These are phyloP conservation scores for Vitis hybrid DNA, from an alignment of 177 flowering plant genomes.

Conservation along the genomic window DNA sequence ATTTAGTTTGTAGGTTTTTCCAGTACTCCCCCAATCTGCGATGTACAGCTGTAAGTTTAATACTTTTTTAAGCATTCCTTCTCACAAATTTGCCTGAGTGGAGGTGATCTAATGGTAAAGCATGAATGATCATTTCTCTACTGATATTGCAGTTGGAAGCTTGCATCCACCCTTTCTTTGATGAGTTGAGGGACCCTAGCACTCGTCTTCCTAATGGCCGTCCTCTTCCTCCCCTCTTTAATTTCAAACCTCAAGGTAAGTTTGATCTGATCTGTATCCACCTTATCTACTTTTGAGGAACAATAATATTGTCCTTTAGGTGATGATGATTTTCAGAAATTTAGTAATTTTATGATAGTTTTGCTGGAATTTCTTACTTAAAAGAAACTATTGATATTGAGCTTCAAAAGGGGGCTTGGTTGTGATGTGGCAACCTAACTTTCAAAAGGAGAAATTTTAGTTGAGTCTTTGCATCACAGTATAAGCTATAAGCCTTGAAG, in stretches of 20 bases:
- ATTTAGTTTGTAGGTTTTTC: constrained; percentile 81
- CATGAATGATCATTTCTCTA: neutral
- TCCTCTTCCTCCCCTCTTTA: constrained; percentile 91
- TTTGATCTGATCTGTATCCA: neutral
- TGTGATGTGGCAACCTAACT: too few species aligned
- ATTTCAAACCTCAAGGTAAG: constrained; percentile 81
- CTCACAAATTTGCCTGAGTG: neutral
- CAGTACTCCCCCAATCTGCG: constrained; percentile 92
- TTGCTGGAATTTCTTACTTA: neutral
- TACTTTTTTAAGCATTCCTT: neutral
- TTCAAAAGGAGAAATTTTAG: too few species aligned
- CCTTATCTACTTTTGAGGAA: neutral
- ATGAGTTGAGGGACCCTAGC: constrained; percentile 84
- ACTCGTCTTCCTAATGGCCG: constrained; percentile 94
- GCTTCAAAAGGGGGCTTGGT: too few species aligned
- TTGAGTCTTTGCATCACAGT: too few species aligned
- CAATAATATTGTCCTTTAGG: neutral
- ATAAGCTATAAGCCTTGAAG: too few species aligned
- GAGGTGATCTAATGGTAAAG: neutral
- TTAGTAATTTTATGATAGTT: neutral
- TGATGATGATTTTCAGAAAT: neutral
- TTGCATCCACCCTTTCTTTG: constrained; percentile 90
- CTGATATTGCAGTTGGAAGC: constrained; percentile 73
- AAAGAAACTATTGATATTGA: too few species aligned
- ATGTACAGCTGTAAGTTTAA: constrained; percentile 85